Evolutionary conservation across 1,284 basidiomycete genomes (phyloP).

Genomic region (Pseudozyma tsukubaensis): DNA sequence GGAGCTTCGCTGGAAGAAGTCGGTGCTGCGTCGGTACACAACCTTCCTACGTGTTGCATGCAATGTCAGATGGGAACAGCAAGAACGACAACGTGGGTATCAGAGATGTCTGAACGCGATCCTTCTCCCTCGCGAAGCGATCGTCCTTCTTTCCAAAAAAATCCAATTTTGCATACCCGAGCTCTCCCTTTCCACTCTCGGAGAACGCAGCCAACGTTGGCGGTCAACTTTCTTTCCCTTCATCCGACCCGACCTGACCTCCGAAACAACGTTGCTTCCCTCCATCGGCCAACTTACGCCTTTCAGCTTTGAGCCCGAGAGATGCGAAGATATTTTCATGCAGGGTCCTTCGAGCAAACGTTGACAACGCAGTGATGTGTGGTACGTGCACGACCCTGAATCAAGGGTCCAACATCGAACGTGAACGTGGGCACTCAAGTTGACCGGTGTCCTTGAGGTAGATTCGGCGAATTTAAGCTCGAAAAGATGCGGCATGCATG

Average conservation of each 20-base stretch:
- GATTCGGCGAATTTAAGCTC: background rate
- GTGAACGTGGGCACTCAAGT: no score
- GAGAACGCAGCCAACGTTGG: background rate
- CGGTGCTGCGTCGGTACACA: background rate
- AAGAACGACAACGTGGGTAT: background rate
- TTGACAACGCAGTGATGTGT: no score
- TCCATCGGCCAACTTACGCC: background rate
- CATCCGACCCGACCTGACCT: background rate
- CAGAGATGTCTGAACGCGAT: no score
- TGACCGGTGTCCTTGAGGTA: background rate
- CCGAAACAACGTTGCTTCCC: background rate
- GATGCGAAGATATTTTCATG: no score
- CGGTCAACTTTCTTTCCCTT: background rate
- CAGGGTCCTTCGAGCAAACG: no score
- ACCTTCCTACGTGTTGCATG: background rate
- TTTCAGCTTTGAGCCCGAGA: background rate
- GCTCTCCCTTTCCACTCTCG: no score
- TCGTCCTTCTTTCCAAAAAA: no score
- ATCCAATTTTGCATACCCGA: no score
- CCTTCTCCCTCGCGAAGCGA: no score
- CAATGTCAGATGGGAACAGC: background rate
- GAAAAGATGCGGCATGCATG: background rate
- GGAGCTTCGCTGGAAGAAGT: no score
- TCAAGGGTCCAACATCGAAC: no score
- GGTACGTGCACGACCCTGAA: no score